These are phyloP conservation scores for Flagelloscypha sp. DNA, from an alignment of 768 basidiomycete species.

Conservation along the genomic window DNA sequence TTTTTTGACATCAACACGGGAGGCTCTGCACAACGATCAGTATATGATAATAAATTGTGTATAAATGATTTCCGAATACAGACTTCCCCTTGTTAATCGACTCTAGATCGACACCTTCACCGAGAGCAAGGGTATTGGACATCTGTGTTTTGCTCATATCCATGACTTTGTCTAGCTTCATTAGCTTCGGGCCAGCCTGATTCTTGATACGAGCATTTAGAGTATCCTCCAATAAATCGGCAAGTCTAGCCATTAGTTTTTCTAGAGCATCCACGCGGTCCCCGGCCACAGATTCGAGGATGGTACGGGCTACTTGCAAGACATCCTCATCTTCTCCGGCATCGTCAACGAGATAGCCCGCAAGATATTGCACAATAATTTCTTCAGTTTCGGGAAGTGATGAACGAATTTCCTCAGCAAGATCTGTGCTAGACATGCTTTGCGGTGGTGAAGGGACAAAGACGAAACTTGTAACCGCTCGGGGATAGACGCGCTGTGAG, in stretches of 20 bases:
- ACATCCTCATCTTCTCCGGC: slow-evolving; percentile 85
- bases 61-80: slow-evolving; percentile 19
- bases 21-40: slow-evolving; percentile 45
- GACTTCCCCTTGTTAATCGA: slow-evolving; percentile 93
- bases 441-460: too few species aligned
- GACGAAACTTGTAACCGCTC: too few species aligned
- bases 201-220: slow-evolving; percentile 50
- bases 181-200: slow-evolving; percentile 54
- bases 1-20: slow-evolving; percentile 90
- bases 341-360: slow-evolving; percentile 85
- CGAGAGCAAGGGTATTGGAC: slow-evolving; percentile 70
- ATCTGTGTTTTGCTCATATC: slow-evolving; percentile 79
- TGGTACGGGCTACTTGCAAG: slow-evolving; percentile 62
- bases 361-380: slow-evolving; percentile 75
- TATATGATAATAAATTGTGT: slow-evolving; percentile 7
- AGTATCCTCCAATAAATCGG: slow-evolving; percentile 56
- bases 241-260: slow-evolving; percentile 57
- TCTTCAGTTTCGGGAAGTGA: slow-evolving; percentile 74
- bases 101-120: slow-evolving; percentile 82
- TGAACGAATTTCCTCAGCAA: slow-evolving; percentile 70
- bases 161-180: slow-evolving; percentile 79
- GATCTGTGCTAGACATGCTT: slow-evolving; percentile 69
- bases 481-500: too few species aligned
- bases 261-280: slow-evolving; percentile 50
- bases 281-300: slow-evolving; percentile 72